Evolutionary conservation across 2,329 filamentous ascomycete species (phyloP), one percentile per base, ranked within the genome.

Genomic region (Pyrenophora graminea): DNA sequence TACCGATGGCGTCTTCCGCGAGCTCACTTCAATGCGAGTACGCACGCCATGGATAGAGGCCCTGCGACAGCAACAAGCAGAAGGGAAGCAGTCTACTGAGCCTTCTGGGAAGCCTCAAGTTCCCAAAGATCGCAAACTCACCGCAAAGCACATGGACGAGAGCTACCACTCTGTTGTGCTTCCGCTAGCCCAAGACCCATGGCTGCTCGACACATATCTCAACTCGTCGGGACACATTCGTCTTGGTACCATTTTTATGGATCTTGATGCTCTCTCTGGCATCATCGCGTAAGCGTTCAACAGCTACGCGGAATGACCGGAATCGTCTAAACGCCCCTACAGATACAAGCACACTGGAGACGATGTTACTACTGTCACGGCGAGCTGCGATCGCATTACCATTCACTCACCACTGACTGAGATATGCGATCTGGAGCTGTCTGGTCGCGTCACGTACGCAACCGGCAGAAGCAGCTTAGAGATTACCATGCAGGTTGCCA

Each of bases 401-500:
- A 85, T 91, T 59, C 82, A 88, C 40, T 83, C 89, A 52, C 87
- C 88, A 0, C 76, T 91, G 19, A 87, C 84, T 32, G 87, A 91
- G 63, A 90, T 92, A 46, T 91, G 88, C 59, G 88, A 92, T 69
- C 81, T 92, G 8, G 85, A 91, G 64, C 81, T 90, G 33, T 89
- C 85, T 51, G 84, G 84, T 4, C 79, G 83, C 55, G 84, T 86
- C 17, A 85, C 88, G 0, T 91, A 90, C 67, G 87, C 88, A 0
- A 87, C 88, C 1, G 88, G 88, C 0, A 76, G 87, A 50, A 88
- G 85, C 53, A 89, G 86, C 66, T 83, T 90, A 72, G 88, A 91
- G 61, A 85, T 91, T 7, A 89, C 87, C 0, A 82, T 89, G 59
- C 85, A 89, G 67, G 87, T 91, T 15, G 85, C 87, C 6, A 88